A percentile compares a stretch with the other conserved stretches of the same genome.
phyloP scores from a whole-genome alignment of 2,329 filamentous ascomycete genomes.

The Apiospora marii region DNA sequence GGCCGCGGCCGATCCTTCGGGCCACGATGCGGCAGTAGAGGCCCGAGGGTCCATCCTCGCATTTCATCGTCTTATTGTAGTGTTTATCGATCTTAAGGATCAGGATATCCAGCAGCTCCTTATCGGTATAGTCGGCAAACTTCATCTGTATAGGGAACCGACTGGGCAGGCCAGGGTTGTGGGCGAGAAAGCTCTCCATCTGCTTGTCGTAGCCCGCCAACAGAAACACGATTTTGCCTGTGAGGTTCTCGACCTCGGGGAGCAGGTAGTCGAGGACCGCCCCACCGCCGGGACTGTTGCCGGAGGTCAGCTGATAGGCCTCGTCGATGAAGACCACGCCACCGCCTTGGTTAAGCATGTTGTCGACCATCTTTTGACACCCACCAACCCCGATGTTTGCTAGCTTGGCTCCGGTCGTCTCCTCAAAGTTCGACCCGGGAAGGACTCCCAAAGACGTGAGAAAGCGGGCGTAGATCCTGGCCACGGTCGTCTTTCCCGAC shows the following conservation, averaged over 20 bases:
- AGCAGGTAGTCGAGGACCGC: conserved; percentile 76
- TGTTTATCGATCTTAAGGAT: conserved; percentile 59
- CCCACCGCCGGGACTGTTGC: conserved; percentile 62
- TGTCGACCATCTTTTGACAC: conserved; percentile 63
- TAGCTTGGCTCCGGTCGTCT: conserved; percentile 73
- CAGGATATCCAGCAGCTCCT: conserved; percentile 70
- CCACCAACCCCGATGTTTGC: conserved; percentile 67
- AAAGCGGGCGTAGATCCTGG: conserved; percentile 73
- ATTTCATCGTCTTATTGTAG: conserved; percentile 62
- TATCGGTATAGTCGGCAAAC: conserved; percentile 74
- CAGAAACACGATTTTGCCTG: conserved; percentile 74
- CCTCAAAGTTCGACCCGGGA: conserved; percentile 65
- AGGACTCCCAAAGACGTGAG: conserved; percentile 68
- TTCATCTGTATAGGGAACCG: conserved; percentile 71
- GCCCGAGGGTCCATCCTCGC: conserved; percentile 65
- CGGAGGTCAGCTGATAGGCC: conserved; percentile 75
- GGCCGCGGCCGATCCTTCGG: conserved; percentile 66
- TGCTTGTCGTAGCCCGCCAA: conserved; percentile 76
- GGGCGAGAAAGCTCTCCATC: conserved; percentile 79
- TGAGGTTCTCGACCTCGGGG: conserved; percentile 75
- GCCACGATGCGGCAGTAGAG: conserved; percentile 70
- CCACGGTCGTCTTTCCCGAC: conserved; percentile 76
- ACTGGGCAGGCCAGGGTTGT: conserved; percentile 75
- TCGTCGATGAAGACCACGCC: conserved; percentile 82
- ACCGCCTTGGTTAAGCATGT: conserved; percentile 64